Conservation (phyloP, 208 protist species). For the Crithidia fasciculata region DNA sequence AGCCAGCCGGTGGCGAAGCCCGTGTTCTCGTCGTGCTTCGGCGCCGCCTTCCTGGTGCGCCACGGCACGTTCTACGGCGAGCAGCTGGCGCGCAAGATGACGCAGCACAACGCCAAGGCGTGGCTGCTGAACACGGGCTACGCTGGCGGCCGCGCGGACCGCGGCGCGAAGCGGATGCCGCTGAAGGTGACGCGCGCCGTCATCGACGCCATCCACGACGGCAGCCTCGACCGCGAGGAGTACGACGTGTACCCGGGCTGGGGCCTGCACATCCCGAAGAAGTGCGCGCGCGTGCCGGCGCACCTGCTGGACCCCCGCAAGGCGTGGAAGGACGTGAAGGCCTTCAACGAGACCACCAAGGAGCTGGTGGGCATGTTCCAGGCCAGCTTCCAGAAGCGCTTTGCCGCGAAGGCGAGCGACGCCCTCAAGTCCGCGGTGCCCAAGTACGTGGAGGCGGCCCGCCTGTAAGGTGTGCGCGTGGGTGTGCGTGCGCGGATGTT, state of each 20-base stretch:
- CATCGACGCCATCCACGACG: conserved; percentile 96
- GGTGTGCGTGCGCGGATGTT: too few relatives aligned
- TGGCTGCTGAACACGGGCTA: conserved; percentile 98
- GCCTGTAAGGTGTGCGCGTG: conserved; percentile 34
- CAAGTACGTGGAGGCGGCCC: conserved; percentile 56
- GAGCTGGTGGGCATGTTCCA: conserved; percentile 94
- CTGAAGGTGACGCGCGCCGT: conserved; percentile 94
- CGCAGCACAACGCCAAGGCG: conserved; percentile 74
- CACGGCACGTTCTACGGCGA: conserved; percentile 96
- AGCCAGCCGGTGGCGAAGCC: conserved; percentile 90
- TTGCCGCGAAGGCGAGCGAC: conserved; percentile 74
- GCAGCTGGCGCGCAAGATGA: conserved; percentile 95
- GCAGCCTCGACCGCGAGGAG: conserved; percentile 77
- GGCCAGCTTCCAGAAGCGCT: conserved; percentile 93
- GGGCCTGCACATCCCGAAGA: conserved; percentile 89
- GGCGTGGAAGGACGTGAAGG: conserved; percentile 87
- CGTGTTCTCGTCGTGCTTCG: conserved; percentile 96
- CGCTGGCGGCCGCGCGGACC: conserved; percentile 84
- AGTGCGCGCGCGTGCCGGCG: conserved; percentile 73
- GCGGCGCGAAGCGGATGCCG: conserved; percentile 89
- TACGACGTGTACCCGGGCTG: conserved; percentile 87
- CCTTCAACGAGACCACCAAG: conserved; percentile 80
- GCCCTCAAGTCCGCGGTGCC: conserved; percentile 89
- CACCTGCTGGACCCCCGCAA: conserved; percentile 91
- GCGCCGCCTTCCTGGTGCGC: conserved; percentile 95